Evolutionary conservation across 2,329 filamentous ascomycete genomes (phyloP).

Genomic region (Trichoderma simmonsii): DNA sequence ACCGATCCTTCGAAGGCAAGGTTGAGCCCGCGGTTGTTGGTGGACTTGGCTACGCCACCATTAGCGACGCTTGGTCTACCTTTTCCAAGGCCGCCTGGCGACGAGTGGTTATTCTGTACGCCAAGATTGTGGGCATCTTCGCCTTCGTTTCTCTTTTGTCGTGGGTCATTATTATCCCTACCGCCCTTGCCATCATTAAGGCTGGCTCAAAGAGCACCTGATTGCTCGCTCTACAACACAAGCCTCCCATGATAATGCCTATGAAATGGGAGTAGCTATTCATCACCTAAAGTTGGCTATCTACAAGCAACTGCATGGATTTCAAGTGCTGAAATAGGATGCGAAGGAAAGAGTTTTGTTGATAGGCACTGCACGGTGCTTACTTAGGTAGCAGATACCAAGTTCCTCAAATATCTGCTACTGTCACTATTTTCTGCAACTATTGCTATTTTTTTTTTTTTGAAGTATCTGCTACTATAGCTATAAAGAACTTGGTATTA

Average conservation of each 20-base stretch:
- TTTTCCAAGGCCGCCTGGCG: slow-evolving; percentile 71
- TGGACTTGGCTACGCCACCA: slow-evolving; percentile 66
- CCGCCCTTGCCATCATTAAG: slow-evolving; percentile 45
- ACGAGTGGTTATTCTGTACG: slow-evolving; percentile 70
- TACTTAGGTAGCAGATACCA: background rate
- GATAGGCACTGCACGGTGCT: background rate
- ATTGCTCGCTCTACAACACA: background rate
- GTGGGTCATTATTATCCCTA: slow-evolving; percentile 44
- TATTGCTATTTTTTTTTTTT: background rate
- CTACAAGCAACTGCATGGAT: background rate
- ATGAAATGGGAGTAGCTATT: background rate
- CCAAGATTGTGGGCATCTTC: slow-evolving; percentile 64
- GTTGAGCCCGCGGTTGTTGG: slow-evolving; percentile 72
- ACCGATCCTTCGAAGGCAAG: slow-evolving; percentile 78
- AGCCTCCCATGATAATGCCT: background rate
- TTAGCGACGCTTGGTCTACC: slow-evolving; percentile 74
- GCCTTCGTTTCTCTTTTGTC: slow-evolving; percentile 47
- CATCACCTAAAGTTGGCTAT: background rate
- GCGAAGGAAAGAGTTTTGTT: background rate
- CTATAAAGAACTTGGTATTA: too few species aligned
- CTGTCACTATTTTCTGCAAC: background rate
- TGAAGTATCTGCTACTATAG: background rate
- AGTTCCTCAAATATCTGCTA: background rate
- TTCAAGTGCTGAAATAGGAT: background rate
- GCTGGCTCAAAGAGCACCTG: background rate